Evolutionary conservation across 306 rosid species (phyloP).

Genomic region (Psophocarpus tetragonolobus): DNA sequence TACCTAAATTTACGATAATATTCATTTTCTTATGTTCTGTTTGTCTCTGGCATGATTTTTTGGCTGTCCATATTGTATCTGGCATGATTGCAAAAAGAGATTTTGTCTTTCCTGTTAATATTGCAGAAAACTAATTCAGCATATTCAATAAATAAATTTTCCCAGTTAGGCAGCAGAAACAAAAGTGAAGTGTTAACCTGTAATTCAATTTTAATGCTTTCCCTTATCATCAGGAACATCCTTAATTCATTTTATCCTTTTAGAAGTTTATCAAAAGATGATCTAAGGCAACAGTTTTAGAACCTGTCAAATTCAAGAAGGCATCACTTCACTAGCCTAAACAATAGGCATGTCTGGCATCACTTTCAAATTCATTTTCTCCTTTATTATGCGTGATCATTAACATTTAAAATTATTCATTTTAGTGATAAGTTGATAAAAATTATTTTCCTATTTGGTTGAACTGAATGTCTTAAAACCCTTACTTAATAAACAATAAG

Average conservation of each 20-base stretch:
- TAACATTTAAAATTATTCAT: no score
- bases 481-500: no score
- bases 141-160: constrained; percentile 32
- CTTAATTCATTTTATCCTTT: neutral
- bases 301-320: constrained; percentile 90
- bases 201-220: constrained; percentile 81
- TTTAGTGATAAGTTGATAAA: no score
- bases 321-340: constrained; percentile 89
- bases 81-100: constrained; percentile 96
- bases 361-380: no score
- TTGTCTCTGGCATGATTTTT: no score
- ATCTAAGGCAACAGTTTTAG: neutral
- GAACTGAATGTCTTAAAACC: no score
- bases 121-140: constrained; percentile 35
- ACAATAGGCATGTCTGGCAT: constrained; percentile 92
- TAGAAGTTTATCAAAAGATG: neutral
- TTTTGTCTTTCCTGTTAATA: constrained; percentile 74
- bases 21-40: no score
- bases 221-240: constrained; percentile 41
- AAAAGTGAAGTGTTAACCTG: constrained; percentile 72
- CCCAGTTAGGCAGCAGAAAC: constrained; percentile 24
- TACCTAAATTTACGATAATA: no score
- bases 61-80: no score
- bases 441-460: no score
- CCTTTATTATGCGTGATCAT: no score